These are phyloP conservation scores for Aspergillus nidulans DNA, from an alignment of 495 filamentous ascomycete species.

Conservation along the genomic window DNA sequence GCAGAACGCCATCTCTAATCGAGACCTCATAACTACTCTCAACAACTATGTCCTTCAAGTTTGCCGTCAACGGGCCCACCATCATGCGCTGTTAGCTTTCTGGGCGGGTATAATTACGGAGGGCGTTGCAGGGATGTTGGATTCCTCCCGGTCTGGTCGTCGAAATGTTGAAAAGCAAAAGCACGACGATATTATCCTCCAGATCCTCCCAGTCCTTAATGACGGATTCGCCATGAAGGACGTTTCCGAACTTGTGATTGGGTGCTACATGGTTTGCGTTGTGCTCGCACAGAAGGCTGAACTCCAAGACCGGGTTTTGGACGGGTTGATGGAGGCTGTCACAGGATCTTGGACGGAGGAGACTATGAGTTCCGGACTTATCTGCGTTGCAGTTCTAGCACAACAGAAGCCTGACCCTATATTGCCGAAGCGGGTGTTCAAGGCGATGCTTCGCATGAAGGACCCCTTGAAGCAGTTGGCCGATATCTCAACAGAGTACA, in stretches of 20 bases:
- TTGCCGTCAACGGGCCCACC: conserved; percentile 61
- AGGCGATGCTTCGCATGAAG: conserved; percentile 60
- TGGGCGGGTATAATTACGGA: conserved; percentile 84
- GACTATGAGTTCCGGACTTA: conserved; percentile 66
- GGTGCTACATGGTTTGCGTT: conserved; percentile 84
- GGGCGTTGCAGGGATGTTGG: conserved; percentile 73
- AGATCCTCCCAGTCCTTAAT: conserved; percentile 70
- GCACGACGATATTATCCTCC: conserved; percentile 71
- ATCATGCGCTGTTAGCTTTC: conserved; percentile 73
- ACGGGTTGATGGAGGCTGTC: conserved; percentile 81
- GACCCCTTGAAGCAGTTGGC: conserved; percentile 53
- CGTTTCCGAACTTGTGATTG: conserved; percentile 70
- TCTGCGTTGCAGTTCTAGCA: conserved; percentile 74
- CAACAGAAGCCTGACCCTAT: conserved; percentile 58
- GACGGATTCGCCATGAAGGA: conserved; percentile 68
- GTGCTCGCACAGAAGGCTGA: conserved; percentile 76
- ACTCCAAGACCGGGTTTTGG: conserved; percentile 68
- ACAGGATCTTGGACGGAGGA: conserved; percentile 68
- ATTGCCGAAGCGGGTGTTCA: conserved; percentile 64
- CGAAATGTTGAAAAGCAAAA: conserved; percentile 62
- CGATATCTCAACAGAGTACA: conserved; percentile 59
- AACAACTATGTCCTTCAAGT: conserved; percentile 71
- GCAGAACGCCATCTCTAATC: conserved; percentile 69
- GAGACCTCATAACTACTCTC: conserved; percentile 62
- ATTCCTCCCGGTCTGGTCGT: conserved; percentile 66